These are phyloP conservation scores for Solanum rostratum DNA, from an alignment of 257 asterid genomes.

Conservation along the genomic window DNA sequence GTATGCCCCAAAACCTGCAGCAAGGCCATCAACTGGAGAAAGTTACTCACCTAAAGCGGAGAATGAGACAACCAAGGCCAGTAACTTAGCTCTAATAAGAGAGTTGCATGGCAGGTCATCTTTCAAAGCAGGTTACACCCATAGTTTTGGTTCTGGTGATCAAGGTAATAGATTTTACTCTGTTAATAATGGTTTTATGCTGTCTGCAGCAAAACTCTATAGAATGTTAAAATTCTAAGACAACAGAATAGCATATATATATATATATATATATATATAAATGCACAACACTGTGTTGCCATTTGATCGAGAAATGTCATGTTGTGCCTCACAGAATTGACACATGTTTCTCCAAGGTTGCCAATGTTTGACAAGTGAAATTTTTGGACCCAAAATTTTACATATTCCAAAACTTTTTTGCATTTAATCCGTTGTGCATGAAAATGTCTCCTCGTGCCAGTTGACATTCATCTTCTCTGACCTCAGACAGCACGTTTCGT, in stretches of 20 bases:
- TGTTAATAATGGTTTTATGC: background rate
- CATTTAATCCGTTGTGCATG: background rate
- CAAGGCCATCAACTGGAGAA: constrained; percentile 36
- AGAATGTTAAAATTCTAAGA: background rate
- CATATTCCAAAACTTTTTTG: background rate
- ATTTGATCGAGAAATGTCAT: background rate
- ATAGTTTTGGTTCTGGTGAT: constrained; percentile 36
- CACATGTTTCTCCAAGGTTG: background rate
- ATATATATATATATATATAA: background rate
- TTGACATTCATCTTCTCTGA: background rate
- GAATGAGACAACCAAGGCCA: constrained; percentile 11
- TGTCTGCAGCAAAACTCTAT: background rate
- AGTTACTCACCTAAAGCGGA: constrained; percentile 16
- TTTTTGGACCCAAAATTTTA: background rate
- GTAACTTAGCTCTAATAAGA: constrained; percentile 19
- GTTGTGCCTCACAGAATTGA: background rate
- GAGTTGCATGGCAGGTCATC: constrained; percentile 36
- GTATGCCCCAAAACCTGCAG: constrained; percentile 28
- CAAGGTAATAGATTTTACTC: background rate
- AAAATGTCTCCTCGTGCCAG: background rate
- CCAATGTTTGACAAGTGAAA: background rate
- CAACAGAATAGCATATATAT: background rate
- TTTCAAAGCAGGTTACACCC: constrained; percentile 22
- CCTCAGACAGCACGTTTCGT: background rate
- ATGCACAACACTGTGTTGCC: background rate